phyloP scores from a whole-genome alignment of 2,329 filamentous ascomycete species.

The Talaromyces sp. region DNA sequence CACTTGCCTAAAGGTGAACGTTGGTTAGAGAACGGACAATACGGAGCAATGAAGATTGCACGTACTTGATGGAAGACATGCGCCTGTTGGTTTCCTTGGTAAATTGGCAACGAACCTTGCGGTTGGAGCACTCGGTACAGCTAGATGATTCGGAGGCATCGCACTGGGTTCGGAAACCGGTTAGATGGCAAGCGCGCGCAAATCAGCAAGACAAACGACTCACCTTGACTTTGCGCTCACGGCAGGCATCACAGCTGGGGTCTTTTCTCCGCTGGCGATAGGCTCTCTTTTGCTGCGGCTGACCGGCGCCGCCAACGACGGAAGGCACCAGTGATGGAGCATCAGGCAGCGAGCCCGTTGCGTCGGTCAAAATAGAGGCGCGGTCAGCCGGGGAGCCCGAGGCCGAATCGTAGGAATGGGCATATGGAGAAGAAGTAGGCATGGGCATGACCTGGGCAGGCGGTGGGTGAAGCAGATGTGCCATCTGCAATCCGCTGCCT shows the following conservation, averaged over 20 bases:
- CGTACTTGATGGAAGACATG: constrained; percentile 95
- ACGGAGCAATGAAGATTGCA: constrained; percentile 11
- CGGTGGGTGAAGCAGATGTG: constrained; percentile 35
- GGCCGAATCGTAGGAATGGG: constrained; percentile 35
- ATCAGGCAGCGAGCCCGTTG: constrained; percentile 36
- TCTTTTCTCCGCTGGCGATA: constrained; percentile 95
- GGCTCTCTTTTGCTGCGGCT: constrained; percentile 75
- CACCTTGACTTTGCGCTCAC: constrained; percentile 70
- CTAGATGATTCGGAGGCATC: constrained; percentile 95
- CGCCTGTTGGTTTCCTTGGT: constrained; percentile 97
- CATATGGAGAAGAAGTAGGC: constrained; percentile 24
- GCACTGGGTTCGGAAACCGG: constrained; percentile 48
- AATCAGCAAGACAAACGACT: not conserved
- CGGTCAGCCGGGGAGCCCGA: constrained; percentile 36
- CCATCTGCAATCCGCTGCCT: constrained; percentile 35
- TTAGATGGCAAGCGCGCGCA: not conserved
- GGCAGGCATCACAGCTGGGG: constrained; percentile 93
- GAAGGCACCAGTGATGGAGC: constrained; percentile 21
- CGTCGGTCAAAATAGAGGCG: constrained; percentile 30
- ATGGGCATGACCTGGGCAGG: constrained; percentile 21
- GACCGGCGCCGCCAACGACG: constrained; percentile 44
- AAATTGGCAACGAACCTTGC: constrained; percentile 96
- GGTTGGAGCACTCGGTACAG: constrained; percentile 94
- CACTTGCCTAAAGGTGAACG: constrained; percentile 56
- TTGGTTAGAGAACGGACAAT: not conserved